phyloP scores from a whole-genome alignment of 164 flowering plant genomes.

The Vitis rupestris region DNA sequence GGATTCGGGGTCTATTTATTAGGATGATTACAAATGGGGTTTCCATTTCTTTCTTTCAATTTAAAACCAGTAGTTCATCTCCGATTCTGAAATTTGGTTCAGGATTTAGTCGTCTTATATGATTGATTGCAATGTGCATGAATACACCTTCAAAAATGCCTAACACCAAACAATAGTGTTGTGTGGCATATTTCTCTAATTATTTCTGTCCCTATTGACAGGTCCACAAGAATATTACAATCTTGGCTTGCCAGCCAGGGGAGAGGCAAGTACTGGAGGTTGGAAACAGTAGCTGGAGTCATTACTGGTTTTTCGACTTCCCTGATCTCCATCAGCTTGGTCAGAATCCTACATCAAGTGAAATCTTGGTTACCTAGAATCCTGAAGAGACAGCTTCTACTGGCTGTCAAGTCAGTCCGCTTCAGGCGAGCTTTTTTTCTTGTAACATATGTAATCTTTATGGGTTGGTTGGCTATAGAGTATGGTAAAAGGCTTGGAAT shows the following conservation, averaged over 20 bases:
- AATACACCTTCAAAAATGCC: no score
- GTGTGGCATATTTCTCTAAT: no score
- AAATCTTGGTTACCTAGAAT: conserved; percentile 21
- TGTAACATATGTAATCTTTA: conserved; percentile 47
- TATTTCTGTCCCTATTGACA: conserved; percentile 17
- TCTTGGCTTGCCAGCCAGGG: conserved; percentile 30
- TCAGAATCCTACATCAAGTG: conserved; percentile 29
- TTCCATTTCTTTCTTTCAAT: no score
- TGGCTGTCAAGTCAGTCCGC: conserved; percentile 7
- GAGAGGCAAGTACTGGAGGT: conserved; percentile 22
- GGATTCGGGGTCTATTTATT: no score
- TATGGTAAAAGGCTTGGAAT: conserved; percentile 55
- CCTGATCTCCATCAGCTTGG: conserved; percentile 32
- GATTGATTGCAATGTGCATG: no score
- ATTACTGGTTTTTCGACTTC: conserved; percentile 52
- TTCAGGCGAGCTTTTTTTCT: conserved; percentile 48
- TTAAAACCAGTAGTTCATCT: no score
- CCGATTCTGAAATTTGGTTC: no score
- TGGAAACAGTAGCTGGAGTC: conserved; percentile 47
- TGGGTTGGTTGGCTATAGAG: conserved; percentile 59
- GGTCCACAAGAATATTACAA: conserved; percentile 34
- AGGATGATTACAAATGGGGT: no score
- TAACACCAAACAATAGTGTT: no score
- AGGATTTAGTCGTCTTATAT: no score
- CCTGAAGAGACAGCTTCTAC: conserved; percentile 5